phyloP scores from a whole-genome alignment of 2,329 filamentous ascomycete species.

The Trichoderma asperellum region DNA sequence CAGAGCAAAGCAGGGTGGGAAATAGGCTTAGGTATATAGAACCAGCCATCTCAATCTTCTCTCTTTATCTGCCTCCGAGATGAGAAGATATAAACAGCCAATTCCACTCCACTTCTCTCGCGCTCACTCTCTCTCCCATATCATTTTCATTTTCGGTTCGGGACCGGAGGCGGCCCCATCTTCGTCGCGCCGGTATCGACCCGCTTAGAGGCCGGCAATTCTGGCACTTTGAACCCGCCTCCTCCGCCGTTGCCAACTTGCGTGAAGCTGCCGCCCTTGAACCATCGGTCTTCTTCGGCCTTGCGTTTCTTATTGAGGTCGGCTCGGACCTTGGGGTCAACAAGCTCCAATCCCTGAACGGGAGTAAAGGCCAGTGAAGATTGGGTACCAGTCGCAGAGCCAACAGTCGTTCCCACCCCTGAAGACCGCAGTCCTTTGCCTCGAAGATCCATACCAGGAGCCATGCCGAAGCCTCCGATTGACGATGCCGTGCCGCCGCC shows the following conservation, averaged over 20 bases:
- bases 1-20: background rate
- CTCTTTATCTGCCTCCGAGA: background rate
- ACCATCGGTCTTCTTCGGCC: slow-evolving; percentile 93
- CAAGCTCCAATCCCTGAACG: slow-evolving; percentile 90
- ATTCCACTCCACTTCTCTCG: background rate
- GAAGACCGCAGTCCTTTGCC: slow-evolving; percentile 79
- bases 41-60: background rate
- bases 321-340: slow-evolving; percentile 88
- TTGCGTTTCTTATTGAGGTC: slow-evolving; percentile 90
- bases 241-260: slow-evolving; percentile 67
- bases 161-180: slow-evolving; percentile 44
- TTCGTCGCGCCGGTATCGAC: slow-evolving; percentile 47
- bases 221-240: slow-evolving; percentile 79
- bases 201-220: slow-evolving; percentile 74
- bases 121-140: background rate
- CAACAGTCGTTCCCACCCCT: slow-evolving; percentile 75
- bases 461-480: slow-evolving; percentile 74
- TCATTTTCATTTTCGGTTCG: slow-evolving; percentile 32
- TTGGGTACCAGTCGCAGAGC: slow-evolving; percentile 68
- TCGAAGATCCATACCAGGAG: slow-evolving; percentile 69
- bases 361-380: slow-evolving; percentile 92
- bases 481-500: slow-evolving; percentile 77
- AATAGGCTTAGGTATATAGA: background rate
- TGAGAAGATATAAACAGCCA: background rate
- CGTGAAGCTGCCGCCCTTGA: slow-evolving; percentile 96